phyloP scores from a whole-genome alignment of 345 rosid species.

The Hibiscus tridactylites region DNA sequence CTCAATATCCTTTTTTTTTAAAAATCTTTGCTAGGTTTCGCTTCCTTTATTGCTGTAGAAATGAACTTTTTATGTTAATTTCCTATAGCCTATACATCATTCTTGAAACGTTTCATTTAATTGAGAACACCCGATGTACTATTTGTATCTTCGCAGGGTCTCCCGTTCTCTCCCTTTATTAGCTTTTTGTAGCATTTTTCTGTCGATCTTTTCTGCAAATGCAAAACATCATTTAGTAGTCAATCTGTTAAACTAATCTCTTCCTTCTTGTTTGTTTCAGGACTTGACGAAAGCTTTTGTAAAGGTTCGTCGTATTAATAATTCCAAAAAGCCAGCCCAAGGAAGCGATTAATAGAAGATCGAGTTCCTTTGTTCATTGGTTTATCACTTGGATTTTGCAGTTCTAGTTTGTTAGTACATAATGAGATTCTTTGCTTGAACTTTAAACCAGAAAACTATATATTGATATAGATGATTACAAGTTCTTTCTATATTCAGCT shows the following conservation, averaged over 20 bases:
- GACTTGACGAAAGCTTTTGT: constrained; percentile 40
- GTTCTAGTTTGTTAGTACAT: background rate
- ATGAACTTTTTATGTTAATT: background rate
- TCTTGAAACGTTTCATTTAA: background rate
- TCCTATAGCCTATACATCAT: background rate
- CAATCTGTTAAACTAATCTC: background rate
- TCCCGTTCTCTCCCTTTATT: background rate
- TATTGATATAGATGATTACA: background rate
- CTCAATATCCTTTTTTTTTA: background rate
- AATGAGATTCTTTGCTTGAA: background rate
- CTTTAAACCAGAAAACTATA: background rate
- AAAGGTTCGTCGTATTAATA: constrained; percentile 53
- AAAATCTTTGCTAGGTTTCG: background rate
- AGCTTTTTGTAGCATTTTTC: background rate
- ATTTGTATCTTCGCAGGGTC: background rate
- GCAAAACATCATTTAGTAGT: background rate
- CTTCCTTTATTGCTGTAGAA: background rate
- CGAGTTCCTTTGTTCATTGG: background rate
- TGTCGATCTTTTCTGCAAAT: background rate
- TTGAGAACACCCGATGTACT: background rate
- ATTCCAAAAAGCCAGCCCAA: constrained; percentile 36
- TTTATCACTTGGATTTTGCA: background rate
- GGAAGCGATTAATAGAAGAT: background rate
- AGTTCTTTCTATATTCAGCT: background rate
- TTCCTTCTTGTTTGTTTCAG: constrained; percentile 17